Evolutionary conservation across 768 basidiomycete genomes (phyloP), one percentile per base, ranked within the genome.

Genomic region (Mycena kentingensis): DNA sequence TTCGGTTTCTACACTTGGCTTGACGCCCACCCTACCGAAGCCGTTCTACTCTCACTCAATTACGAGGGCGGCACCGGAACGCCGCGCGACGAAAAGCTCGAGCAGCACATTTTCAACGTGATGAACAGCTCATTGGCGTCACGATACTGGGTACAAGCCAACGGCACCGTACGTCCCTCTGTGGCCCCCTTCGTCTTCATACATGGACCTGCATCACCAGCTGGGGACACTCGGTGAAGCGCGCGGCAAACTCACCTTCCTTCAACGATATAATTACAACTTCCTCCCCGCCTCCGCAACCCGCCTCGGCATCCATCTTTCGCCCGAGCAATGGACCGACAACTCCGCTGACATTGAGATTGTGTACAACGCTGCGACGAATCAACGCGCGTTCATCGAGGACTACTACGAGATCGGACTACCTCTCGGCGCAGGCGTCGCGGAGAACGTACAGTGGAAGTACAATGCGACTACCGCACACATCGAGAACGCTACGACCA

Each of bases 1-100:
- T 80, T 77, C 46, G 79, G 77, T 6, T 62, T 79, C 11, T 81
- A 82, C 60, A 65, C 65, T 34, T 82, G 79, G 78, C 71, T 82
- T 13, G 71, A 79, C 52, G 65, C 71, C 19, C 78, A 82, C 49
- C 76, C 77, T 1, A 77, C 77, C 0, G 81, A 82, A 58, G 75
- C 78, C 2, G 67, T 82, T 5, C 67, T 81, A 13, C 70, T 79
- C 18, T 80, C 78, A 0, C 59, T 82, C 38, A 81, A 81, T 51
- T 70, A 77, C 48, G 80, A 81, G 60, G 62, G 71, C 13, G 73
- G 73, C 24, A 76, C 73, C 0, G 77, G 75, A 3, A 79, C 76
- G 3, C 73, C 73, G 4, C 62, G 77, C 47, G 76, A 78, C 26
- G 55, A 67, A 3, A 67, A 71, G 1, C 66, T 81, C 12, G 73